phyloP scores from a whole-genome alignment of 306 rosid genomes.

The Pyrus communis region DNA sequence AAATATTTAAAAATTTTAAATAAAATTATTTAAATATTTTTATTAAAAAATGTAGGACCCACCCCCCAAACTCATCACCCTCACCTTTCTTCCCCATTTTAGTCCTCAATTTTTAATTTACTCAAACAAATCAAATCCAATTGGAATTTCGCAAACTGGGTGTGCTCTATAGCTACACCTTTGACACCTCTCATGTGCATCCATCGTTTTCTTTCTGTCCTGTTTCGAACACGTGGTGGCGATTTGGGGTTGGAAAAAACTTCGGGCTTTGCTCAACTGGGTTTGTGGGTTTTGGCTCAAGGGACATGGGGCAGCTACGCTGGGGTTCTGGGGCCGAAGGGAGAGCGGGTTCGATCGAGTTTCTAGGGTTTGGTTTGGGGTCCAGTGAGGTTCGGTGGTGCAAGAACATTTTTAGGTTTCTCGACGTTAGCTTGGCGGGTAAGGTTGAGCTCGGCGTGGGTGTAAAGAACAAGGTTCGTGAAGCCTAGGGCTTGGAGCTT shows the following conservation, averaged over 20 bases:
- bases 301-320: not conserved
- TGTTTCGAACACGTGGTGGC: too few species aligned
- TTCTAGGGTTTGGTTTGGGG: conserved; percentile 39
- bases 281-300: conserved; percentile 21
- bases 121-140: too few species aligned
- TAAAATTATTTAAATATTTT: too few species aligned
- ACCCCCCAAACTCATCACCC: too few species aligned
- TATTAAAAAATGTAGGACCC: too few species aligned
- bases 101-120: too few species aligned
- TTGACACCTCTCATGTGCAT: too few species aligned
- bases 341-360: conserved; percentile 2
- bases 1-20: too few species aligned
- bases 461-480: conserved; percentile 49
- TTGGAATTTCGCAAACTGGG: too few species aligned
- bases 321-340: conserved; percentile 6
- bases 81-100: too few species aligned
- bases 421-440: conserved; percentile 71
- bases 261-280: conserved; percentile 24
- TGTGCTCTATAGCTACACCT: too few species aligned
- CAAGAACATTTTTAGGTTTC: not conserved
- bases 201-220: too few species aligned
- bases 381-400: conserved; percentile 1
- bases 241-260: not conserved
- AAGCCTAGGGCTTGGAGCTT: conserved; percentile 65
- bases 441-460: conserved; percentile 77